phyloP scores from a whole-genome alignment of 23 red algal species.

The Gracilaria domingensis region DNA sequence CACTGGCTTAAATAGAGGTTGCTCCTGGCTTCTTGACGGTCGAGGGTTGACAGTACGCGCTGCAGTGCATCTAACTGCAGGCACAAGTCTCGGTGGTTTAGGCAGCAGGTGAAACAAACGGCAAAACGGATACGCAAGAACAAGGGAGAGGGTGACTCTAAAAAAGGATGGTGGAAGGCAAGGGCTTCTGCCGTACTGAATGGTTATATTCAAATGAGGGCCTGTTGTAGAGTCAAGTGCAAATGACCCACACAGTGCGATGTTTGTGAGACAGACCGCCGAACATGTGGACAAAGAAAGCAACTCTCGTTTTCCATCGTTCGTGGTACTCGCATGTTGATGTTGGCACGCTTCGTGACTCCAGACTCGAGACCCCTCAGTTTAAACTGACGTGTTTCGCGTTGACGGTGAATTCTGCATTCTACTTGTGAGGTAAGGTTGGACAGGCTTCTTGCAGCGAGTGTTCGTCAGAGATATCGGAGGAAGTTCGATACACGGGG shows the following conservation, averaged over 20 bases:
- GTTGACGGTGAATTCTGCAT: constrained; percentile 29
- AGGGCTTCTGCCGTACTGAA: constrained; percentile 20
- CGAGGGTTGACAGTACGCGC: constrained; percentile 3
- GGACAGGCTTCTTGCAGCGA: constrained; percentile 29
- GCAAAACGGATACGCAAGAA: constrained; percentile 10
- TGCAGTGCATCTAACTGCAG: constrained; percentile 12
- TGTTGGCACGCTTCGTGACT: constrained; percentile 25
- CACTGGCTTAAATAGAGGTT: constrained; percentile 1
- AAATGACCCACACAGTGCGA: constrained; percentile 21
- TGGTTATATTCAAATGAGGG: constrained; percentile 26
- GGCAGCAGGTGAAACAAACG: constrained; percentile 4
- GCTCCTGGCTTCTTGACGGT: neutral
- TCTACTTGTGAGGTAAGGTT: constrained; percentile 46
- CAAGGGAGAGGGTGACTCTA: constrained; percentile 39
- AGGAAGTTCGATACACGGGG: neutral
- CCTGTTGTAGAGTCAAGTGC: constrained; percentile 17
- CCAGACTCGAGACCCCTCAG: neutral
- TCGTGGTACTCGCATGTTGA: constrained; percentile 15
- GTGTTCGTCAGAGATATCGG: neutral
- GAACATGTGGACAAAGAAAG: constrained; percentile 33
- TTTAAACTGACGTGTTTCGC: constrained; percentile 39
- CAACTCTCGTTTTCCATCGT: constrained; percentile 26
- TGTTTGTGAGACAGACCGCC: constrained; percentile 51
- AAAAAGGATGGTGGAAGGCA: constrained; percentile 17
- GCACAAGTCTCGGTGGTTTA: constrained; percentile 12